Evolutionary conservation across 2,329 filamentous ascomycete genomes (phyloP), one percentile per base, ranked within the genome.

Genomic region (Cadophora gregata): DNA sequence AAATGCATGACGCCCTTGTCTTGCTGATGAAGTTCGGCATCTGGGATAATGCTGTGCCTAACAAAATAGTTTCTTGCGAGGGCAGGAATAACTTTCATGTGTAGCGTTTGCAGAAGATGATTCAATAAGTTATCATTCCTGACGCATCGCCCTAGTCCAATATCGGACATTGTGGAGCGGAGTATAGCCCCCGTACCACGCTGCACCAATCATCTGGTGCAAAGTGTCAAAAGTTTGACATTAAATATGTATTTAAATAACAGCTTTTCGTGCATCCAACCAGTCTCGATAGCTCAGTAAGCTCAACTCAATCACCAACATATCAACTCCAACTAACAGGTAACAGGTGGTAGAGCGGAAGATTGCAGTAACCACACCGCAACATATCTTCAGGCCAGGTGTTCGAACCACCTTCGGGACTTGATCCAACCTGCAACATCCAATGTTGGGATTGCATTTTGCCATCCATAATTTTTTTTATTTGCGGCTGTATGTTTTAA

Each of bases 311-410:
- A n/a, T n/a, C n/a, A n/a, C n/a, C n/a, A n/a, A n/a, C n/a, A n/a
- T n/a, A n/a, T n/a, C n/a, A n/a, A n/a, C n/a, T n/a, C n/a, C n/a
- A n/a, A n/a, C n/a, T n/a, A n/a, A n/a, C n/a, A n/a, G n/a, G n/a
- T n/a, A n/a, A n/a, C n/a, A n/a, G n/a, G n/a, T 69, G 67, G 67
- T 69, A 69, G 67, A 69, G 67, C 67, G 67, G 67, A 62, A 63
- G 67, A 65, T 68, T 66, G 65, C 65, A 67, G 65, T 45, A 27
- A 12, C 24, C 9, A 58, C 6, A 36, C 36, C 45, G 36, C 45
- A 16, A 45, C 0, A n/a, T 48, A 67, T 67, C 65, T 60, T 58
- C 65, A 67, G 65, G 65, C 59, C 62, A 42, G 6, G 47, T 62
- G 61, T 65, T 65, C 63, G 63, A 65, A 65, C 63, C 63, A 58